Conservation (phyloP, 2,329 filamentous ascomycete species). For the Alternaria longipes region DNA sequence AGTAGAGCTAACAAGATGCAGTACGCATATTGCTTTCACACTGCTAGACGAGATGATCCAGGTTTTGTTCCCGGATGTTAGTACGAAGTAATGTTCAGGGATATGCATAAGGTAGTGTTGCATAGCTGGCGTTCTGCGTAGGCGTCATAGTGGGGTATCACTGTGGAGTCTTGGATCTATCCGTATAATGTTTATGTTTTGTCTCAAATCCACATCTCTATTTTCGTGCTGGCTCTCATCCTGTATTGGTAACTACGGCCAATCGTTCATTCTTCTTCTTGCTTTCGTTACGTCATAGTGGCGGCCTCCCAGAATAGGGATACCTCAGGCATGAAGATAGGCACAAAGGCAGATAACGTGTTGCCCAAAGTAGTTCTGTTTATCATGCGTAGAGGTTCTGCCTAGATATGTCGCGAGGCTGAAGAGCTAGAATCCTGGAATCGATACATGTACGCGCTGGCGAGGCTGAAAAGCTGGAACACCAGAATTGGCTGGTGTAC, state of each 20-base stretch:
- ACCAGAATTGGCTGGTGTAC: not conserved
- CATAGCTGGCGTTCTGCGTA: constrained; percentile 5
- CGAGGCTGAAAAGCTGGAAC: not conserved
- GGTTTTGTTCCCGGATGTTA: constrained; percentile 53
- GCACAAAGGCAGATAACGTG: not conserved
- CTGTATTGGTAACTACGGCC: not conserved
- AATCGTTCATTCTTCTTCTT: not conserved
- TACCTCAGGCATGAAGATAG: not conserved
- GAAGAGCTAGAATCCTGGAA: not conserved
- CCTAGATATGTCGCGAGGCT: not conserved
- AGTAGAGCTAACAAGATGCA: constrained; percentile 39
- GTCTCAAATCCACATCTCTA: not conserved
- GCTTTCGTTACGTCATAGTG: not conserved
- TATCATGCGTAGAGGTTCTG: not conserved
- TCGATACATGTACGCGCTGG: not conserved
- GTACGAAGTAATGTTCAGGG: constrained; percentile 4
- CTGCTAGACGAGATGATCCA: constrained; percentile 59
- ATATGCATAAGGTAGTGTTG: not conserved
- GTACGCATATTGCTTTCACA: constrained; percentile 61
- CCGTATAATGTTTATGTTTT: not conserved
- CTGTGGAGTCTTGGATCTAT: not conserved
- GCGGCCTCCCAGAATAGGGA: not conserved
- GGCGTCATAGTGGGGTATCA: not conserved
- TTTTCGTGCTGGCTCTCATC: not conserved
- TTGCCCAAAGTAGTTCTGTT: not conserved